A percentile compares a stretch with the other conserved stretches of the same genome.
Evolutionary conservation across 768 basidiomycete species (phyloP).

Genomic region (Trametes coccinea): DNA sequence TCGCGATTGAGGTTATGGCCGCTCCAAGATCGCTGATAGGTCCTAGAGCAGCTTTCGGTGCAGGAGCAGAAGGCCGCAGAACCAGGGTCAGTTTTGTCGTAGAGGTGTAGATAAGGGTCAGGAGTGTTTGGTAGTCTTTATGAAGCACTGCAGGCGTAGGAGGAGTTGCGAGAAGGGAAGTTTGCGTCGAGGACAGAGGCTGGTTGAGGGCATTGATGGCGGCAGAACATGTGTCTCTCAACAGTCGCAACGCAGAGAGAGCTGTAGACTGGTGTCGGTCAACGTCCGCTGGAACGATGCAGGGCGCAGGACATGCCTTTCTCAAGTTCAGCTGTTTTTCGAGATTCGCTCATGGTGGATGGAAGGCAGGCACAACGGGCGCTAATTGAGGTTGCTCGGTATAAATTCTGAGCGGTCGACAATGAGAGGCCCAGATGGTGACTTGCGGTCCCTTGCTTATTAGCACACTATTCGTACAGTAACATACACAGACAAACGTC

Average conservation of each 20-base stretch:
- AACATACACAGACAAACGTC: neutral
- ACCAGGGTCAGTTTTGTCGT: conserved; percentile 31
- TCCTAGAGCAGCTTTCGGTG: conserved; percentile 26
- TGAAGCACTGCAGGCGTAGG: conserved; percentile 23
- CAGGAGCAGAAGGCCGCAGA: conserved; percentile 28
- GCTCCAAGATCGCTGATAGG: conserved; percentile 27
- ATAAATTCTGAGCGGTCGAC: no score
- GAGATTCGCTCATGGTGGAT: conserved; percentile 13
- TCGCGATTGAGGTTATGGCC: conserved; percentile 28
- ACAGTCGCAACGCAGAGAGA: conserved; percentile 14
- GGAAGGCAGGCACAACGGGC: neutral
- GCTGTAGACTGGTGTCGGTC: conserved; percentile 22
- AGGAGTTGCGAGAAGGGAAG: conserved; percentile 4
- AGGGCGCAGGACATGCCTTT: conserved; percentile 17
- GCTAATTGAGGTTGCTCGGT: neutral
- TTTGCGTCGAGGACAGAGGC: conserved; percentile 5
- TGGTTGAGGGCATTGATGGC: conserved; percentile 22
- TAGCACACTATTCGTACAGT: neutral
- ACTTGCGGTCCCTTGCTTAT: no score
- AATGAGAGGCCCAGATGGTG: no score
- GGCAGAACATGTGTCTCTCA: conserved; percentile 25
- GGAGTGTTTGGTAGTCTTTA: conserved; percentile 30
- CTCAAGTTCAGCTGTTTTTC: neutral
- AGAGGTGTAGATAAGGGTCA: conserved; percentile 31
- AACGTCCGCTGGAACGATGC: neutral